Conservation (phyloP, 495 filamentous ascomycete genomes). For the Pyrenopolyporus hunteri region DNA sequence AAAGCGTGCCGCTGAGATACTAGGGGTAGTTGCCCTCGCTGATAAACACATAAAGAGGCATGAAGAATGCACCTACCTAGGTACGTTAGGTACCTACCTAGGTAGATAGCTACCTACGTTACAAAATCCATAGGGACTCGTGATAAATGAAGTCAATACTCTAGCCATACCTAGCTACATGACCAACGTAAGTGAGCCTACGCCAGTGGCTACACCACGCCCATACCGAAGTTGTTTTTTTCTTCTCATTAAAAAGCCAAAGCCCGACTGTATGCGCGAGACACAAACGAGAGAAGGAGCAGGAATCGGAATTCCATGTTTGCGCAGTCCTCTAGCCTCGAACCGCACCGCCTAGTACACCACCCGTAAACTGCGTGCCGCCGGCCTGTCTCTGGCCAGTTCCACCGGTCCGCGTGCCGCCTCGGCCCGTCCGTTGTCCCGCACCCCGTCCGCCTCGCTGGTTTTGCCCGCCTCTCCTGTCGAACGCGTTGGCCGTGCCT, state of each 20-base stretch:
- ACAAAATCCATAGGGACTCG: too few species aligned
- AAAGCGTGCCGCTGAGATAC: too few species aligned
- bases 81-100: too few species aligned
- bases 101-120: too few species aligned
- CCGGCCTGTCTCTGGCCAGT: constrained; percentile 61
- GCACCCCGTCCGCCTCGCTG: constrained; percentile 75
- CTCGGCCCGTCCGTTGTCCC: constrained; percentile 69
- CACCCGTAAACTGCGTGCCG: constrained; percentile 64
- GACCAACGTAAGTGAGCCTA: constrained; percentile 10
- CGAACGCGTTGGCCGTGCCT: constrained; percentile 93
- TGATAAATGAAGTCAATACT: constrained; percentile 21
- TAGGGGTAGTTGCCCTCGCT: too few species aligned
- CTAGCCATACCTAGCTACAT: constrained; percentile 27
- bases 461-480: constrained; percentile 79
- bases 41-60: too few species aligned
- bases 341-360: constrained; percentile 61
- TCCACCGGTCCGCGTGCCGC: constrained; percentile 63
- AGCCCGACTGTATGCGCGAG: constrained; percentile 39
- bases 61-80: too few species aligned
- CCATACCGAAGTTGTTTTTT: constrained; percentile 13
- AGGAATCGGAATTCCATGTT: constrained; percentile 9
- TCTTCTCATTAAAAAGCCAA: constrained; percentile 35
- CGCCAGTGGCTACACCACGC: constrained; percentile 17
- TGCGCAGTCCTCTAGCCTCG: constrained; percentile 48
- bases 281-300: constrained; percentile 38